Percentiles rank a stretch among this genome's conserved stretches.
Conservation (phyloP, 768 basidiomycete species). For the Lactifluus echinatus region DNA sequence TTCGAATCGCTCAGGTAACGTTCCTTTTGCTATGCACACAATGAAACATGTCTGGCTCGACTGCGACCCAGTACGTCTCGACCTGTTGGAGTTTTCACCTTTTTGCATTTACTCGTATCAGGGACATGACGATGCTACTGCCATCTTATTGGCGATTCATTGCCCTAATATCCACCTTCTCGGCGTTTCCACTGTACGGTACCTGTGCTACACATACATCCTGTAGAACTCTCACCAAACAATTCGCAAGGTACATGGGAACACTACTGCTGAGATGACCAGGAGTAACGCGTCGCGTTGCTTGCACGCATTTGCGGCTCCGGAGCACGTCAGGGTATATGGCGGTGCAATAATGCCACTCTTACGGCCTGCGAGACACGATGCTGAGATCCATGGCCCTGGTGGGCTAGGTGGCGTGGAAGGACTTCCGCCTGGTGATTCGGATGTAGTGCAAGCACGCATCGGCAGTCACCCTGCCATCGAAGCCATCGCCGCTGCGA, state of each 20-base stretch:
- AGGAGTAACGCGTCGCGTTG: slow-evolving; percentile 69
- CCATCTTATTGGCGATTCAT: slow-evolving; percentile 69
- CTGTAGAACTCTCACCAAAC: not conserved
- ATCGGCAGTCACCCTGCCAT: slow-evolving; percentile 49
- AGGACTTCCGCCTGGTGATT: slow-evolving; percentile 49
- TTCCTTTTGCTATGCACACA: slow-evolving; percentile 12
- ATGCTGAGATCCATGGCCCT: slow-evolving; percentile 71
- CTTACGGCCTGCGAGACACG: slow-evolving; percentile 49
- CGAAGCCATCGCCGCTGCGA: slow-evolving; percentile 54
- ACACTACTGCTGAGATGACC: slow-evolving; percentile 54
- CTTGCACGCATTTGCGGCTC: slow-evolving; percentile 64
- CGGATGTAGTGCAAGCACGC: slow-evolving; percentile 41
- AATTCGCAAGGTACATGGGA: slow-evolving; percentile 63
- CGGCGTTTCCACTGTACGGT: slow-evolving; percentile 72
- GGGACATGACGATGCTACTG: slow-evolving; percentile 89
- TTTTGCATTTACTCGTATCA: slow-evolving; percentile 24
- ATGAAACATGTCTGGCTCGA: slow-evolving; percentile 30
- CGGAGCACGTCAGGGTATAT: slow-evolving; percentile 48
- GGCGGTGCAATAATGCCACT: slow-evolving; percentile 67
- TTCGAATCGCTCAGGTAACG: slow-evolving; percentile 58
- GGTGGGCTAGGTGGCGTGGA: slow-evolving; percentile 83
- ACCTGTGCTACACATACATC: not conserved
- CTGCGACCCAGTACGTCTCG: slow-evolving; percentile 28
- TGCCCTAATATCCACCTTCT: slow-evolving; percentile 56
- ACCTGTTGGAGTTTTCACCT: not conserved